phyloP scores from a whole-genome alignment of 257 asterid species.

The Nicotiana paniculata region DNA sequence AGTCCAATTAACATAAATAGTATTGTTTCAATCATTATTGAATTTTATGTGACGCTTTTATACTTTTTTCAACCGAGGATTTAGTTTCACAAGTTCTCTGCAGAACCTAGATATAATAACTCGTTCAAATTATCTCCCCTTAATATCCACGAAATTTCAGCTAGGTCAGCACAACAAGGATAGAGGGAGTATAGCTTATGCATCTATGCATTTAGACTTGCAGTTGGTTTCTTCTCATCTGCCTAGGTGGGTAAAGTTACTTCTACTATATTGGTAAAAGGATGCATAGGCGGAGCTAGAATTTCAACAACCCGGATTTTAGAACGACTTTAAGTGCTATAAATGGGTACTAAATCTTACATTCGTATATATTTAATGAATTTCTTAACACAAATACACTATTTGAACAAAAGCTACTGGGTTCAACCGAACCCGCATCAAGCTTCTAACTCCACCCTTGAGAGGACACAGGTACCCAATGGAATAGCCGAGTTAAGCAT shows the following conservation, averaged over 20 bases:
- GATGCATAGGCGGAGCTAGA: neutral
- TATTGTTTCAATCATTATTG: neutral
- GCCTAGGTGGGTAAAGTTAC: no score
- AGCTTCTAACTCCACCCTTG: no score
- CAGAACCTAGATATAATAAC: neutral
- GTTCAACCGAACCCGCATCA: no score
- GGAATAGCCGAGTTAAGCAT: neutral
- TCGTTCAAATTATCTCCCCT: neutral
- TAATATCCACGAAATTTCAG: neutral
- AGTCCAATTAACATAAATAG: neutral
- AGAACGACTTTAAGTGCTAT: no score
- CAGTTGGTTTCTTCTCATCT: neutral
- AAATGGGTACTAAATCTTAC: no score
- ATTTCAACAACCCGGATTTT: no score
- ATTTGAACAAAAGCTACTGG: no score
- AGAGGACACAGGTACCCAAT: neutral
- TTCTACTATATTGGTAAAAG: neutral
- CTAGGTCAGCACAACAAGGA: neutral
- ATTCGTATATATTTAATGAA: no score
- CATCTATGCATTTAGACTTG: neutral
- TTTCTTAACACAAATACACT: no score
- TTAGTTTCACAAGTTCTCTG: neutral
- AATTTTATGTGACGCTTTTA: neutral
- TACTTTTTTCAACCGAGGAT: neutral
- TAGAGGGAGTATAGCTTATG: neutral